A percentile compares a stretch with the other conserved stretches of the same genome.
Conservation (phyloP, 306 rosid genomes). For the Quercus bicolor region DNA sequence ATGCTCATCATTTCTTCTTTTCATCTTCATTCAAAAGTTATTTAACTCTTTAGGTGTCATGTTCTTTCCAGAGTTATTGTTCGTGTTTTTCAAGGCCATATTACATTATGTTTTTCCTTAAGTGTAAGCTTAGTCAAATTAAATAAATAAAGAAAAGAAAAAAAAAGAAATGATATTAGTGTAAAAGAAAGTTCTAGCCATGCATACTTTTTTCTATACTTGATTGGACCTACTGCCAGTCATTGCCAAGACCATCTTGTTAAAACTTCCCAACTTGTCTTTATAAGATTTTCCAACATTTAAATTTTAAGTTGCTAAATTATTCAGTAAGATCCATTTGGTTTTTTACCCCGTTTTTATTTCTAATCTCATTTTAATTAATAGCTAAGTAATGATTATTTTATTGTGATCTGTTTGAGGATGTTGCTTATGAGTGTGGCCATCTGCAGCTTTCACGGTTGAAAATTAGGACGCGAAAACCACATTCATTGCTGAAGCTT, state of each 20-base stretch:
- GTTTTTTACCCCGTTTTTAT: background rate
- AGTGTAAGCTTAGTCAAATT: background rate
- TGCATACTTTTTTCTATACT: background rate
- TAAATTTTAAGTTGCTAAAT: background rate
- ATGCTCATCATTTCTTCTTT: background rate
- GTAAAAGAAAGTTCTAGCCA: background rate
- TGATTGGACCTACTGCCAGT: background rate
- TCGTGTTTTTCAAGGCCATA: background rate
- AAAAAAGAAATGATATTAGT: background rate
- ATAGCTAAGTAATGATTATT: no score
- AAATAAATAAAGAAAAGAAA: background rate
- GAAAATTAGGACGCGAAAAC: slow-evolving; percentile 55
- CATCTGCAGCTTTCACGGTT: slow-evolving; percentile 84
- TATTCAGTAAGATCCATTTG: background rate
- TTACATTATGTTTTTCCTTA: background rate
- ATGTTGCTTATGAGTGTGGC: slow-evolving; percentile 25
- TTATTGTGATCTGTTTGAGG: background rate
- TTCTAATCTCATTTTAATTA: background rate
- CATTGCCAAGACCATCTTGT: background rate
- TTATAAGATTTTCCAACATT: background rate
- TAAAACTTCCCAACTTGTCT: background rate
- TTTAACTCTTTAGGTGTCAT: background rate
- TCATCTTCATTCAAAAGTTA: background rate
- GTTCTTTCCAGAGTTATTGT: background rate
- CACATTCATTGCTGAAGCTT: slow-evolving; percentile 72